phyloP scores from a whole-genome alignment of 2,329 filamentous ascomycete species.

The Aspergillus brunneoviolaceus region DNA sequence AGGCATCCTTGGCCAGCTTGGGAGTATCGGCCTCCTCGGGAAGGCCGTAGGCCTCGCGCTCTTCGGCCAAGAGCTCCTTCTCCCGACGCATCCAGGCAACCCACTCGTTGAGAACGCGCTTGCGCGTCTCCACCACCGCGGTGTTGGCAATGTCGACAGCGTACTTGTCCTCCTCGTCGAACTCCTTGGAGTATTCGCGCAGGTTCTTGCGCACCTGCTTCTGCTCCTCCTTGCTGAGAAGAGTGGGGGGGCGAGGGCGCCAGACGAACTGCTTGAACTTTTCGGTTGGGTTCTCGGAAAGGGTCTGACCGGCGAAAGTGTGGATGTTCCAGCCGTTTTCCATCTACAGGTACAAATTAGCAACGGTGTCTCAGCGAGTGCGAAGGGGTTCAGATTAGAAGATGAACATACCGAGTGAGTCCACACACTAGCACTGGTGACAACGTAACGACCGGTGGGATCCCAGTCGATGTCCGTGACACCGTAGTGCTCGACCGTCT shows the following conservation, averaged over 20 bases:
- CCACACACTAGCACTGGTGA: conserved; percentile 90
- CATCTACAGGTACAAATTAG: conserved; percentile 61
- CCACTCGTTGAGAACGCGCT: conserved; percentile 85
- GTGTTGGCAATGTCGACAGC: conserved; percentile 92
- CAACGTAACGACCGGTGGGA: conserved; percentile 89
- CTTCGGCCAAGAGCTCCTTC: conserved; percentile 69
- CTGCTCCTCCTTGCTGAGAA: conserved; percentile 95
- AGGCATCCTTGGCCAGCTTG: conserved; percentile 51
- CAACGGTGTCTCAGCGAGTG: conserved; percentile 21
- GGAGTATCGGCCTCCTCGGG: conserved; percentile 64
- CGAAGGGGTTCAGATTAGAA: neutral
- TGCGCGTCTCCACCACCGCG: conserved; percentile 85
- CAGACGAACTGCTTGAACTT: conserved; percentile 98
- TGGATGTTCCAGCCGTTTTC: conserved; percentile 99
- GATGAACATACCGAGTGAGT: conserved; percentile 77
- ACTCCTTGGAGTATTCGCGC: conserved; percentile 89
- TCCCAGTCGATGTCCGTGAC: conserved; percentile 99
- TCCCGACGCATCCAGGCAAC: conserved; percentile 74
- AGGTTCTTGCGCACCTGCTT: conserved; percentile 98
- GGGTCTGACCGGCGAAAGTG: conserved; percentile 86
- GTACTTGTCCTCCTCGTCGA: conserved; percentile 92
- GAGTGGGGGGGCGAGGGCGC: conserved; percentile 86
- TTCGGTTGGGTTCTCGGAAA: conserved; percentile 88
- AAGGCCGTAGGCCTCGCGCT: conserved; percentile 67
- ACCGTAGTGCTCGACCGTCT: conserved; percentile 91